phyloP scores from a whole-genome alignment of 768 basidiomycete genomes.

The Suillus discolor region DNA sequence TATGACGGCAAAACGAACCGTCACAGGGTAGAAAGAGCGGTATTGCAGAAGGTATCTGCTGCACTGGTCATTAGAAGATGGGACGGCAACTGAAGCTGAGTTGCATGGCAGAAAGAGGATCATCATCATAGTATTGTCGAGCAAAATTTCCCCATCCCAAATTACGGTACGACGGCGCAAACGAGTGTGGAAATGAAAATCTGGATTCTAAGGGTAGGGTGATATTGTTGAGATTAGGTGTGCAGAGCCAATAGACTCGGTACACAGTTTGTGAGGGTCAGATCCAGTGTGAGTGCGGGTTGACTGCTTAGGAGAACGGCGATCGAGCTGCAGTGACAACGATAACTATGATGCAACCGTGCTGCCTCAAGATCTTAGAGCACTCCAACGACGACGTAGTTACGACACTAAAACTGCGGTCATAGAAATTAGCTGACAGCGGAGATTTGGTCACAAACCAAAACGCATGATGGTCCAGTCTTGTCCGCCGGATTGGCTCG shows the following conservation, averaged over 20 bases:
- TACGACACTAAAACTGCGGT: too few species aligned
- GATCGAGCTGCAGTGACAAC: neutral
- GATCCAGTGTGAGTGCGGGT: neutral
- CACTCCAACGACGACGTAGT: neutral
- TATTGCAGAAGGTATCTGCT: neutral
- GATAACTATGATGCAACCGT: neutral
- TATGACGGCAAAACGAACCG: too few species aligned
- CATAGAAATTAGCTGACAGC: too few species aligned
- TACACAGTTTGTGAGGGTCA: neutral
- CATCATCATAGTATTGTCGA: neutral
- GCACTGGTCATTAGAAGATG: neutral
- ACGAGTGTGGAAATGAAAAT: neutral
- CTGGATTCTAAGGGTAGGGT: neutral
- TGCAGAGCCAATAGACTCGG: neutral
- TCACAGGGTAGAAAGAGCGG: too few species aligned
- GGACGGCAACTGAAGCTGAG: neutral
- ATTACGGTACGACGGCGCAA: neutral
- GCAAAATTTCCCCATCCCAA: neutral
- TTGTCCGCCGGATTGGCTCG: too few species aligned
- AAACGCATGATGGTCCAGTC: too few species aligned
- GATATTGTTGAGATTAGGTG: neutral
- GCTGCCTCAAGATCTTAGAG: neutral
- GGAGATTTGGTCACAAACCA: neutral
- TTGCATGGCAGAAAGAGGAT: neutral
- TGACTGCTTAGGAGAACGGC: neutral